Percentiles rank a stretch among this genome's conserved stretches.
Evolutionary conservation across 441 rosid species (phyloP).

Genomic region (Brassica balearica): DNA sequence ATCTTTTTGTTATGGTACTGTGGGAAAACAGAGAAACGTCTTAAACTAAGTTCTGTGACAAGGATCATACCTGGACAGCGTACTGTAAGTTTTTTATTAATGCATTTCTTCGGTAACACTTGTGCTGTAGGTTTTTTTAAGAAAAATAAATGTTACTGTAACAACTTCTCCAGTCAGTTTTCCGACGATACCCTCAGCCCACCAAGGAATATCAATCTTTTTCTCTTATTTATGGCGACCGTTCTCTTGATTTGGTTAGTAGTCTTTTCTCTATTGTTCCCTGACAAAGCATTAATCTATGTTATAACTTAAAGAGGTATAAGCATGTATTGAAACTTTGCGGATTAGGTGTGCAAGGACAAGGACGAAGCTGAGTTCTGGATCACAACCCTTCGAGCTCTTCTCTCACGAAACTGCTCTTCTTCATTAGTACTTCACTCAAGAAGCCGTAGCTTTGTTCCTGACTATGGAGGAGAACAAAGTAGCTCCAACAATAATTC

Average conservation of each 20-base stretch:
- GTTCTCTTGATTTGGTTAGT: constrained; percentile 64
- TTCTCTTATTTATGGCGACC: constrained; percentile 59
- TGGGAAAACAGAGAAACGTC: constrained; percentile 62
- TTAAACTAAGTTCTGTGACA: constrained; percentile 63
- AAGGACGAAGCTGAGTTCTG: constrained; percentile 77
- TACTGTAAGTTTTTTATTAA: constrained; percentile 42
- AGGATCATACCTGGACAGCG: constrained; percentile 77
- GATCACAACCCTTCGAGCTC: constrained; percentile 59
- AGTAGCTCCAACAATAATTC: constrained; percentile 46
- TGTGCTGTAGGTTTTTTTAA: constrained; percentile 6
- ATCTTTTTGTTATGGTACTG: constrained; percentile 63
- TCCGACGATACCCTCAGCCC: constrained; percentile 63
- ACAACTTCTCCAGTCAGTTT: constrained; percentile 51
- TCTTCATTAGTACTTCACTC: constrained; percentile 45
- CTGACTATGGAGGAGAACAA: constrained; percentile 50
- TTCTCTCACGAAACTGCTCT: constrained; percentile 49
- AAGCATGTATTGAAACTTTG: constrained; percentile 19
- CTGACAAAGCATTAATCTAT: no score
- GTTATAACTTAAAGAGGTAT: no score
- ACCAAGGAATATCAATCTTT: constrained; percentile 64
- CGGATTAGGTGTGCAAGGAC: constrained; percentile 66
- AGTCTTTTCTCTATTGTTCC: not conserved
- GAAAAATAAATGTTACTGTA: constrained; percentile 25
- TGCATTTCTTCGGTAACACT: not conserved
- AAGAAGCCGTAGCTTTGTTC: constrained; percentile 48